Percentiles rank a stretch among this genome's conserved stretches.
phyloP scores from a whole-genome alignment of 371 early-diverging fungal species.

The Mucor circinelloides region DNA sequence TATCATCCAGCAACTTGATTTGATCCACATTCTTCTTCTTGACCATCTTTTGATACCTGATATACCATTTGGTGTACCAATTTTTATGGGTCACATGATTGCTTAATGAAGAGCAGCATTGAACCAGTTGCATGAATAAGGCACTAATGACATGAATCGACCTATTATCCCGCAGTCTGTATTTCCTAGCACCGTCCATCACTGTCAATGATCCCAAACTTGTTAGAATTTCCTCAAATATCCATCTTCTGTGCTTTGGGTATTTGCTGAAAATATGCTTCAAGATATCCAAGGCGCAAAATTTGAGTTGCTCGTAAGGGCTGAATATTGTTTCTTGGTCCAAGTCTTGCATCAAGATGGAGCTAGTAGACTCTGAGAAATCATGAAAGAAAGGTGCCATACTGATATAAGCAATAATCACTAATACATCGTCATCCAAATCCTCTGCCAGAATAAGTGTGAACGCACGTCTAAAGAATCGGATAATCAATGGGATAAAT shows the following conservation, averaged over 20 bases:
- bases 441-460: slow-evolving; percentile 30
- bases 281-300: slow-evolving; percentile 49
- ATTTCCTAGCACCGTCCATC: slow-evolving; percentile 56
- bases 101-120: slow-evolving; percentile 58
- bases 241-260: slow-evolving; percentile 72
- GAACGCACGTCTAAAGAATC: slow-evolving; percentile 28
- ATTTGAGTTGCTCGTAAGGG: slow-evolving; percentile 51
- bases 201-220: slow-evolving; percentile 66
- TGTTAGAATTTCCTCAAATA: slow-evolving; percentile 83
- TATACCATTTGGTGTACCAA: slow-evolving; percentile 41
- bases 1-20: slow-evolving; percentile 21
- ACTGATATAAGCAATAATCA: slow-evolving; percentile 40
- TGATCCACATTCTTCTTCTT: slow-evolving; percentile 32
- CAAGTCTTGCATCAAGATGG: slow-evolving; percentile 7
- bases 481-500: slow-evolving; percentile 28
- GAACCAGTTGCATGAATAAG: slow-evolving; percentile 80
- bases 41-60: slow-evolving; percentile 31
- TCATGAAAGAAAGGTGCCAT: slow-evolving; percentile 49
- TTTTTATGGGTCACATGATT: slow-evolving; percentile 23
- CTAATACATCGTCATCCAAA: slow-evolving; percentile 38
- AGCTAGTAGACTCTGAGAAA: slow-evolving; percentile 19
- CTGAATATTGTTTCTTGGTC: slow-evolving; percentile 29
- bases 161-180: slow-evolving; percentile 65
- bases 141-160: slow-evolving; percentile 79
- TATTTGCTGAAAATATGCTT: slow-evolving; percentile 65